Base-by-base conservation (phyloP, 768 basidiomycete species). In the Serendipita sp. region DNA sequence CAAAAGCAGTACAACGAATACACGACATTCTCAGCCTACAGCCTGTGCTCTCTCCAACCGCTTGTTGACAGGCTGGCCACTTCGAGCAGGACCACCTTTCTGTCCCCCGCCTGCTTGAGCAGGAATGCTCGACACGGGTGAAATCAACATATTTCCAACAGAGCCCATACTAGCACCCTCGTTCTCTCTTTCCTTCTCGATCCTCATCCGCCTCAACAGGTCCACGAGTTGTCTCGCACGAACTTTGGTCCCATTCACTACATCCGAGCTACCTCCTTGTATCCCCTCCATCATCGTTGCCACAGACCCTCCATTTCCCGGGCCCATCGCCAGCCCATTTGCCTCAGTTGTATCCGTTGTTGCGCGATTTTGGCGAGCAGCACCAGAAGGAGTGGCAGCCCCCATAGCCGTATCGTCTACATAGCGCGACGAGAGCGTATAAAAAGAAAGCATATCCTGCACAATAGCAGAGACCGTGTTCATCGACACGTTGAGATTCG, bases 371-470 rank as follows among this genome's bases (percentile, higher is more conserved):
- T 41, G 67, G 68, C 5, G 66, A 65, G 1, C 65, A 60, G 46
- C 53, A 64, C 53, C 66, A 30, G 66, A 64, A n/a, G 67, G 68
- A n/a, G 77, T 76, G 2, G 76, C 74, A 8, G 78, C 70, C 3
- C 75, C 76, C 38, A 13, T 41, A 7, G 13, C 38, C 38, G 38
- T 41, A 48, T 86, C 83, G 66, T 90, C 86, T 65, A 83, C 84
- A 74, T 91, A 92, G 7, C 82, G 78, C 45, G 89, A 88, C 92
- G 94, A 97, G 0, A 93, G 80, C 3, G 88, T 82, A 74, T 97
- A 98, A 38, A 96, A 74, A 3, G 88, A 83, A 64, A 97, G 80
- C 68, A 98, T 90, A 75, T 98, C 90, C 71, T 97, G 94, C 0
- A 87, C 82, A 70, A 96, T 86, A 45, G 88, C 85, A 32, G 90